Base-by-base conservation (phyloP, 805 yeast species). In the Scheffersomyces coipomensis region DNA sequence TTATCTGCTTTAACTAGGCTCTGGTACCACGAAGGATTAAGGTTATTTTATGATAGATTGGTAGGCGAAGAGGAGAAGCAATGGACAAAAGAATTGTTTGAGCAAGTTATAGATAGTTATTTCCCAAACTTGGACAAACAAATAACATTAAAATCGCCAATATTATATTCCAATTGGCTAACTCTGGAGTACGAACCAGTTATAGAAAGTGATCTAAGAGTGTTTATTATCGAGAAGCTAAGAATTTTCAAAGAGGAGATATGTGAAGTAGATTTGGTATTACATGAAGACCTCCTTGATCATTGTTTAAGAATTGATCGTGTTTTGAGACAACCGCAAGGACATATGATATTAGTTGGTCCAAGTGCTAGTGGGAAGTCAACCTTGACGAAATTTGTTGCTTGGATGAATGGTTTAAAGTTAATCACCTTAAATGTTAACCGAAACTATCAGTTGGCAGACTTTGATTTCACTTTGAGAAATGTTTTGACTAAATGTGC, bases 261-360 rank as follows among this genome's bases (percentile, higher is more conserved):
- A 40, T 51, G 79, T 7, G 85, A 81, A 31, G 71, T 73, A 3
- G 62, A 78, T 2, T 55, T 88, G 25, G 75, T 86, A 0, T 59
- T 89, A 5, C 83, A 80, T 55, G 84, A 82, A 32, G 87, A 83
- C 4, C 67, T 87, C 43, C 58, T 90, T 7, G 90, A 84, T 39
- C 89, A 89, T 54, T 72, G 84, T 17, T 62, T 91, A 19, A 62
- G 95, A 42, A 79, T 90, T 34, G 96, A 90, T 51, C 65, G 98
- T 40, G 91, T 88, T 0, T 58, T 91, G 35, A 74, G 81, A 38
- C 95, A 88, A 52, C 81, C 83, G 0, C 97, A 90, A 52, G 98
- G 98, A 0, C 98, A 91, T 58, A 60, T 87, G 70, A 86, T 91
- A 46, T 56, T 91, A 29, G 84, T 87, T 16, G 98, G 97, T 0